Conservation (phyloP, 352 stramenopile species). For the Pythium scleroteichum region DNA sequence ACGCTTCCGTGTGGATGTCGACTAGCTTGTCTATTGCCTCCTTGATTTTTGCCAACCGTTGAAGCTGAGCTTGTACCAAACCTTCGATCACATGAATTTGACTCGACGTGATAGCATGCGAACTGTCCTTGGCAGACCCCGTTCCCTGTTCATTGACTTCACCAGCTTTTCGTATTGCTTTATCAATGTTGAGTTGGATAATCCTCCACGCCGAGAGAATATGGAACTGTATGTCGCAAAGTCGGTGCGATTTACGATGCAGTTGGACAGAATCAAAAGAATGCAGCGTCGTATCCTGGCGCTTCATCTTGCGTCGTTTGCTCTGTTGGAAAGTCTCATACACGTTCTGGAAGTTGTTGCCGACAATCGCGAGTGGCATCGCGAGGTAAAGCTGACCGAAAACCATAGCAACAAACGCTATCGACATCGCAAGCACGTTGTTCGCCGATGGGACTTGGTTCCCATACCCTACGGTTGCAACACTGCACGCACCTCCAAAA, state of each 20-base stretch:
- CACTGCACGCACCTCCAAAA: constrained; percentile 29
- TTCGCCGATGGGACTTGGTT: constrained; percentile 59
- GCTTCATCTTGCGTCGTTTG: constrained; percentile 51
- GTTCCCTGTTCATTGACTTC: not conserved
- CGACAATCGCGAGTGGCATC: constrained; percentile 79
- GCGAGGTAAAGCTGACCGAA: constrained; percentile 78
- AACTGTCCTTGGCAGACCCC: not conserved
- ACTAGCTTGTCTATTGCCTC: constrained; percentile 42
- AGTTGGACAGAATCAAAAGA: constrained; percentile 53
- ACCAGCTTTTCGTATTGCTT: constrained; percentile 23
- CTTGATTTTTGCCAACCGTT: constrained; percentile 47
- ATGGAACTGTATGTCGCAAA: constrained; percentile 68
- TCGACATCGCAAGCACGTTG: constrained; percentile 48
- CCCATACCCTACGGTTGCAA: constrained; percentile 78
- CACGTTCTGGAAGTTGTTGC: constrained; percentile 67
- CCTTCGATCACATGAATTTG: constrained; percentile 23
- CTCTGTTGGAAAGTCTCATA: constrained; percentile 65
- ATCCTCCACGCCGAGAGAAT: constrained; percentile 48
- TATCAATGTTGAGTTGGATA: constrained; percentile 46
- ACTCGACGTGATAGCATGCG: not conserved
- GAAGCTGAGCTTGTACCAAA: constrained; percentile 34
- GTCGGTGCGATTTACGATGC: constrained; percentile 45
- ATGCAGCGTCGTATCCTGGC: constrained; percentile 48
- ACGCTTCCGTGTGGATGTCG: constrained; percentile 42
- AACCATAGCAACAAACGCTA: constrained; percentile 72